Conservation (phyloP, 2,329 filamentous ascomycete genomes). For the Alternaria metachromatica region DNA sequence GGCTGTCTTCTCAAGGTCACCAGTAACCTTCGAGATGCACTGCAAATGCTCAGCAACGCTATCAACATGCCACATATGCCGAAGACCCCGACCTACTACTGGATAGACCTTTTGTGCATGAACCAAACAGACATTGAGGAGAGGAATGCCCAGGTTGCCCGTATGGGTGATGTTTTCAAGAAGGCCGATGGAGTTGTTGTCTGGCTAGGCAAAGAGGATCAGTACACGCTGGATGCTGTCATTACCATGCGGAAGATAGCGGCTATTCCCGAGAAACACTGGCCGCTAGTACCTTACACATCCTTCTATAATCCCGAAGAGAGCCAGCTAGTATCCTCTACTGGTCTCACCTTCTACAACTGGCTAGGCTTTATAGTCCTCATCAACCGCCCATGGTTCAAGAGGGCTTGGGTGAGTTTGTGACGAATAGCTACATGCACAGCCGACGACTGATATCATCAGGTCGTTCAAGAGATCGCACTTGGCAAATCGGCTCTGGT, state of each 20-base stretch:
- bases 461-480: slow-evolving; percentile 39
- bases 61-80: slow-evolving; percentile 8
- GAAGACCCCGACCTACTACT: slow-evolving; percentile 26
- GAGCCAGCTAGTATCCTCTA: background rate
- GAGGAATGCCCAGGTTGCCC: slow-evolving; percentile 34
- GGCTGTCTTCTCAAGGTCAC: slow-evolving; percentile 27
- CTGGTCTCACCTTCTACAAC: slow-evolving; percentile 25
- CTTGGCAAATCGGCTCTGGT: slow-evolving; percentile 28
- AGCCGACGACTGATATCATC: background rate
- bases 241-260: slow-evolving; percentile 25
- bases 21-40: slow-evolving; percentile 30
- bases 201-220: slow-evolving; percentile 42
- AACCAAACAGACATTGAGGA: slow-evolving; percentile 34
- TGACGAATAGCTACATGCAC: background rate
- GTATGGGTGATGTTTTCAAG: slow-evolving; percentile 40
- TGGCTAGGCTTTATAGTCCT: slow-evolving; percentile 39
- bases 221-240: slow-evolving; percentile 31
- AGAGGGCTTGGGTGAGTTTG: slow-evolving; percentile 34
- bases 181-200: slow-evolving; percentile 33
- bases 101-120: slow-evolving; percentile 43
- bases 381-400: slow-evolving; percentile 38
- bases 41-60: slow-evolving; percentile 27
- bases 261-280: slow-evolving; percentile 23
- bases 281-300: slow-evolving; percentile 28
- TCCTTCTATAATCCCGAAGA: slow-evolving; percentile 28